A percentile compares a stretch with the other conserved stretches of the same genome.
Conservation (phyloP, 2,329 filamentous ascomycete species). For the Podosphaera fusca region DNA sequence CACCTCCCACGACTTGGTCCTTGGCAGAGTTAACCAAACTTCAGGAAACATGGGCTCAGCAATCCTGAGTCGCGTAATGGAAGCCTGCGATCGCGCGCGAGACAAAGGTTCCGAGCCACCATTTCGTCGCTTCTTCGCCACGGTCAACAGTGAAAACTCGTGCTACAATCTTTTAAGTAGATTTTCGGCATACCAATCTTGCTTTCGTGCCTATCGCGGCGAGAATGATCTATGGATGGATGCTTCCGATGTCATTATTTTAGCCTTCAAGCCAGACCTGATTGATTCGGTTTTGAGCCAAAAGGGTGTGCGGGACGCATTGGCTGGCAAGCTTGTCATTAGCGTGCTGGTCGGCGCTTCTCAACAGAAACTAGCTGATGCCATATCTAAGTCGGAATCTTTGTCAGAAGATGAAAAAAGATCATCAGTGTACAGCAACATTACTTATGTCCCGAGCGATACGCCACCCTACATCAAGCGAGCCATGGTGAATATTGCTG, state of each 20-base stretch:
- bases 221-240: slow-evolving; percentile 47
- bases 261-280: slow-evolving; percentile 65
- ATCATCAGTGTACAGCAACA: neutral
- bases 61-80: neutral
- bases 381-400: slow-evolving; percentile 27
- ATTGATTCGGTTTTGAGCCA: slow-evolving; percentile 42
- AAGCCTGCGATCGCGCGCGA: neutral
- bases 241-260: slow-evolving; percentile 49
- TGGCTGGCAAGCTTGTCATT: slow-evolving; percentile 61
- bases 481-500: slow-evolving; percentile 69
- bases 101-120: neutral
- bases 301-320: slow-evolving; percentile 45
- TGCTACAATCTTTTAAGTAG: slow-evolving; percentile 13
- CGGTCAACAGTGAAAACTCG: slow-evolving; percentile 20
- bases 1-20: neutral
- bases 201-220: slow-evolving; percentile 16
- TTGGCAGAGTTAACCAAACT: neutral
- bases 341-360: slow-evolving; percentile 63
- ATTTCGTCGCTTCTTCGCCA: slow-evolving; percentile 18
- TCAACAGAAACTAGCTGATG: slow-evolving; percentile 39
- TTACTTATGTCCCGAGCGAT: neutral
- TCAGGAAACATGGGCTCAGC: slow-evolving; percentile 1
- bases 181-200: slow-evolving; percentile 3
- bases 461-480: slow-evolving; percentile 33
- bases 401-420: neutral